Conservation (phyloP, 331 rosid species). For the Acacia concinna region DNA sequence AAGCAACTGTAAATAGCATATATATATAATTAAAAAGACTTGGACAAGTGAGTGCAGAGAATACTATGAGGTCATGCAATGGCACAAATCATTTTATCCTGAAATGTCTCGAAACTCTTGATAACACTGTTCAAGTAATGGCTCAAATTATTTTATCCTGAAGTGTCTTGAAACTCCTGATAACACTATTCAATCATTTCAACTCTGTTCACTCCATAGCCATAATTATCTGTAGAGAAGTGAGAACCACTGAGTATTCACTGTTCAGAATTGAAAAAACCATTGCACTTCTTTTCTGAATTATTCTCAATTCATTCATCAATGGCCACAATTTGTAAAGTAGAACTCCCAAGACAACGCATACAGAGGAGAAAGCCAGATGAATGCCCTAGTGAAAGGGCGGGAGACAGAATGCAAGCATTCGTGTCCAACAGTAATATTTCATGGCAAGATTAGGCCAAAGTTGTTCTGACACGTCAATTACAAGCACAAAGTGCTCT, state of each 20-base stretch:
- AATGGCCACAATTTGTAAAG: neutral
- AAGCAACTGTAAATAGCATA: neutral
- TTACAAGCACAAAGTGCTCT: neutral
- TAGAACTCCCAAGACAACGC: neutral
- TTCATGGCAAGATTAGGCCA: neutral
- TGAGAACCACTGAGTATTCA: neutral
- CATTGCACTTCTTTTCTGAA: neutral
- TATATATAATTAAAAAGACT: neutral
- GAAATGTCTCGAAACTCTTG: neutral
- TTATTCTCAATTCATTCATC: neutral
- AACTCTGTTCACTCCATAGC: neutral
- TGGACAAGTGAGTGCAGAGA: neutral
- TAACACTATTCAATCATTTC: neutral
- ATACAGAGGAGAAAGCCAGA: neutral
- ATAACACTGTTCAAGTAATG: neutral
- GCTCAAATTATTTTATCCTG: too few relatives aligned
- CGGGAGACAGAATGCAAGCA: neutral
- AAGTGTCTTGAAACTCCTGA: neutral
- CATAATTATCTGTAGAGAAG: neutral
- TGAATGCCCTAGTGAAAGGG: neutral
- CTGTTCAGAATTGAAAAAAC: neutral
- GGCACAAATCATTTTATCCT: neutral
- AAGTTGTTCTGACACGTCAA: neutral
- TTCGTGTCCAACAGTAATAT: neutral
- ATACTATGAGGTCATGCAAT: neutral